Evolutionary conservation across 495 filamentous ascomycete species (phyloP).

Genomic region (Chaetomidium leptoderma): DNA sequence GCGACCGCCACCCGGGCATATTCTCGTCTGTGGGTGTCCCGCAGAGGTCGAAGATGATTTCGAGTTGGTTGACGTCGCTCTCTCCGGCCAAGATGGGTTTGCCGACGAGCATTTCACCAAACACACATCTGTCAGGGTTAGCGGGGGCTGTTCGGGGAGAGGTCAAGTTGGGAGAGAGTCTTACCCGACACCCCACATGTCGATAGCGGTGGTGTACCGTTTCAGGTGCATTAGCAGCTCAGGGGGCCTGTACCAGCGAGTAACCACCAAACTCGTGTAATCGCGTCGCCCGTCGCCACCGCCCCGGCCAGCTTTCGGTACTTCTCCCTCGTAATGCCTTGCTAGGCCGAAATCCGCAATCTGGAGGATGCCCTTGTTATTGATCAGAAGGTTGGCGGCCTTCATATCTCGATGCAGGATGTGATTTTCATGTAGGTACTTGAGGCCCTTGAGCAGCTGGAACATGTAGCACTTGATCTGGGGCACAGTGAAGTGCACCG

Average conservation of each 20-base stretch:
- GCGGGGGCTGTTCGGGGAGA: conserved; percentile 6
- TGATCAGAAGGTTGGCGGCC: conserved; percentile 95
- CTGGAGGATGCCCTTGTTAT: conserved; percentile 86
- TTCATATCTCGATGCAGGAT: conserved; percentile 99
- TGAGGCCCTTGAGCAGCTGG: conserved; percentile 83
- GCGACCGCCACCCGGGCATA: conserved; percentile 84
- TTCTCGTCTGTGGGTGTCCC: conserved; percentile 84
- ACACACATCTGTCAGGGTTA: conserved; percentile 69
- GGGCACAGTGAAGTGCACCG: conserved; percentile 74
- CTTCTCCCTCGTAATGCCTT: conserved; percentile 82
- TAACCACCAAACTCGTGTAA: conserved; percentile 93
- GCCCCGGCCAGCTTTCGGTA: conserved; percentile 72
- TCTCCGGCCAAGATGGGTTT: conserved; percentile 89
- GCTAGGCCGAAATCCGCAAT: conserved; percentile 98
- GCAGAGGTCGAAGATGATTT: conserved; percentile 89
- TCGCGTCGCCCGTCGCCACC: conserved; percentile 82
- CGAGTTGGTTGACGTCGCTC: conserved; percentile 82
- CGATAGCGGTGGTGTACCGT: conserved; percentile 90
- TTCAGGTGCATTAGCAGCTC: conserved; percentile 85
- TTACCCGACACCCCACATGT: conserved; percentile 97
- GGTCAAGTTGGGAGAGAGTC: conserved; percentile 21
- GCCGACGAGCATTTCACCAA: conserved; percentile 95
- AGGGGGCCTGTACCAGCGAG: conserved; percentile 93
- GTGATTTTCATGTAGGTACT: conserved; percentile 82
- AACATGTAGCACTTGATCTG: conserved; percentile 98